Base-by-base conservation (phyloP, 352 stramenopile genomes). In the Globisporangium parvum region DNA sequence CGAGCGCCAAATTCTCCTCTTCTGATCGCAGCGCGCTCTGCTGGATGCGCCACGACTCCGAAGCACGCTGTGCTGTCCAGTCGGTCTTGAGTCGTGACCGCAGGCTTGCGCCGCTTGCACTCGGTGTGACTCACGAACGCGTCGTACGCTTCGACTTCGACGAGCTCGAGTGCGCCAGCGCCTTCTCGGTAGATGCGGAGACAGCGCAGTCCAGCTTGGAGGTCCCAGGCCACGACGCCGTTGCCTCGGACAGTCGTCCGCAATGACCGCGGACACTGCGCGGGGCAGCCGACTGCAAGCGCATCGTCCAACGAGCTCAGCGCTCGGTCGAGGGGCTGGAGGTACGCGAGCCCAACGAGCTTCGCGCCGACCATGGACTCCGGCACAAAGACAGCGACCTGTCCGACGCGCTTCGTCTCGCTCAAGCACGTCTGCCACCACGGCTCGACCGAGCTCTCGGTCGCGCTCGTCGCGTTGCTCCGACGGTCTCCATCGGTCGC, bases 391-490 rank as follows among this genome's bases (percentile, higher is more conserved):
- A 88, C 58, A 0, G 67, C 79, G 1, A 92, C 10, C 0, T 77
- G 79, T 0, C 81, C 81, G 17, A 89, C 20, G 3, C 70, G 72
- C 8, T 28, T 69, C 26, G 85, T 46, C 11, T 59, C 48, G 17
- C 64, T 47, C 6, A 91, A 56, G 0, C 63, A 69, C 1, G 66
- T 71, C 55, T 91, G 67, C 77, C 78, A 89, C 76, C 77, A 91
- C 4, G 75, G 65, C 3, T 82, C 59, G 0, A n/a, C 51, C 47
- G 80, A 70, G 15, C 53, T 65, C 20, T 55, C 20, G 9, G 73
- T 86, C 0, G 55, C 63, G 9, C 71, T 53, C 20, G 63, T 50
- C 26, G 41, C 47, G 15, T 28, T 55, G 2, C 55, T 28, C 17
- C 63, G 65, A 1, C 39, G 58, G 3, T 62, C 58, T 4, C 69